Conservation (phyloP, 2,329 filamentous ascomycete species). For the Tolypocladium inflatum region DNA sequence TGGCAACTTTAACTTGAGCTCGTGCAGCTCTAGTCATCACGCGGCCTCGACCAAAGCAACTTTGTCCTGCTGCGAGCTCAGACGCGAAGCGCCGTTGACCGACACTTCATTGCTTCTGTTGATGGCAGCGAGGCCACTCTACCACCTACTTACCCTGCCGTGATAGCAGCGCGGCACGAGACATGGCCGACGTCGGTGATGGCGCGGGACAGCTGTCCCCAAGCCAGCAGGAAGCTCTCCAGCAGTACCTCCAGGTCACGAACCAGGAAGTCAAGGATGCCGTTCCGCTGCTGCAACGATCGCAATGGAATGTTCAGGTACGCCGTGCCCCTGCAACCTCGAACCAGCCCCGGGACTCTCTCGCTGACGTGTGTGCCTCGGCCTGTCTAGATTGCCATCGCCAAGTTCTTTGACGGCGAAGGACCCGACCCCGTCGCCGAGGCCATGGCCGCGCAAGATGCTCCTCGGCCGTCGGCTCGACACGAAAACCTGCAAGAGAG, state of each 20-base stretch:
- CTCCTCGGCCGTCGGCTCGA: slow-evolving; percentile 52
- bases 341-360: not conserved
- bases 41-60: not conserved
- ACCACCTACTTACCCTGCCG: not conserved
- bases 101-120: not conserved
- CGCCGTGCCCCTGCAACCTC: slow-evolving; percentile 3
- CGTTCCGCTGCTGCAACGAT: slow-evolving; percentile 68
- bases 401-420: slow-evolving; percentile 97
- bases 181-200: slow-evolving; percentile 23
- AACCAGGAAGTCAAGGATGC: slow-evolving; percentile 71
- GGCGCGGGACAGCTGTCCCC: slow-evolving; percentile 63
- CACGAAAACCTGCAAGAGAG: slow-evolving; percentile 67
- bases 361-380: not conserved
- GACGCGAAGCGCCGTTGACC: not conserved
- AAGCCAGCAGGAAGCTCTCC: slow-evolving; percentile 72
- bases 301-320: slow-evolving; percentile 94
- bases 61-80: not conserved
- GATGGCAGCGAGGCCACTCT: not conserved
- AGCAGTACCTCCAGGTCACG: slow-evolving; percentile 83
- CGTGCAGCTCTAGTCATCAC: not conserved
- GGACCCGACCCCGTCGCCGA: slow-evolving; percentile 73
- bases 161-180: slow-evolving; percentile 1
- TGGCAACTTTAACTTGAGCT: not conserved
- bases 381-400: slow-evolving; percentile 68
- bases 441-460: slow-evolving; percentile 55